A percentile compares a stretch with the other conserved stretches of the same genome.
Evolutionary conservation across 2,329 filamentous ascomycete species (phyloP).

Genomic region (Penicillium sp.): DNA sequence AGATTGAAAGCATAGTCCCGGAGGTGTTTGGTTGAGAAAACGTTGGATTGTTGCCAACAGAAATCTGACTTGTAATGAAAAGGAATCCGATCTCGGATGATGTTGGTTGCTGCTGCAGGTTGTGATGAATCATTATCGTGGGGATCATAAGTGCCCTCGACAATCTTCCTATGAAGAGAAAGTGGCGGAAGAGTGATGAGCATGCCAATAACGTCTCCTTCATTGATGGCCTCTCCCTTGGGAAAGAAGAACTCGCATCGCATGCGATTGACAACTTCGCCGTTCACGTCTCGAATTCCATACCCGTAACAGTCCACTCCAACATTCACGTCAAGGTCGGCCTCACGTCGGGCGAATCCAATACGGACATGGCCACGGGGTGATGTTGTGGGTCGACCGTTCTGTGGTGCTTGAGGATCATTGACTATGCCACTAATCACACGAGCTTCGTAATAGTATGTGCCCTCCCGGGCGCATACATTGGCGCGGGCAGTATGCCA

Average conservation of each 20-base stretch:
- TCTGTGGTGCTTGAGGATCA: constrained; percentile 23
- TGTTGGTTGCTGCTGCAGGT: constrained; percentile 66
- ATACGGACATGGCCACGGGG: constrained; percentile 50
- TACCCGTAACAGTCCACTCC: constrained; percentile 96
- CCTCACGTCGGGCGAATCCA: constrained; percentile 48
- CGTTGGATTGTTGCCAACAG: constrained; percentile 71
- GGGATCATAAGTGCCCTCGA: constrained; percentile 83
- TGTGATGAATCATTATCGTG: constrained; percentile 61
- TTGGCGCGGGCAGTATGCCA: constrained; percentile 91
- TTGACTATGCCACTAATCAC: constrained; percentile 67
- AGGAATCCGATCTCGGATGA: constrained; percentile 91
- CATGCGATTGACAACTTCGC: constrained; percentile 91
- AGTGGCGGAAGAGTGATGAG: constrained; percentile 89
- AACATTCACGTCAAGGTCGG: constrained; percentile 56
- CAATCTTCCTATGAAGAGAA: constrained; percentile 80
- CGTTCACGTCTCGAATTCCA: constrained; percentile 81
- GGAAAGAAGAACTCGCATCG: constrained; percentile 88
- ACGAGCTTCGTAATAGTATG: constrained; percentile 92
- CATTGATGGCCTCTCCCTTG: constrained; percentile 72
- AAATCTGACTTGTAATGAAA: constrained; percentile 91
- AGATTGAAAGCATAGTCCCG: constrained; percentile 62
- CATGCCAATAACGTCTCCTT: constrained; percentile 91
- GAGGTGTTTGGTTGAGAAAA: constrained; percentile 77
- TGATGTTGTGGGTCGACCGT: constrained; percentile 23
- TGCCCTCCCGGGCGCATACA: constrained; percentile 81